Base-by-base conservation (phyloP, 345 rosid genomes). In the Microthlaspi erraticum region DNA sequence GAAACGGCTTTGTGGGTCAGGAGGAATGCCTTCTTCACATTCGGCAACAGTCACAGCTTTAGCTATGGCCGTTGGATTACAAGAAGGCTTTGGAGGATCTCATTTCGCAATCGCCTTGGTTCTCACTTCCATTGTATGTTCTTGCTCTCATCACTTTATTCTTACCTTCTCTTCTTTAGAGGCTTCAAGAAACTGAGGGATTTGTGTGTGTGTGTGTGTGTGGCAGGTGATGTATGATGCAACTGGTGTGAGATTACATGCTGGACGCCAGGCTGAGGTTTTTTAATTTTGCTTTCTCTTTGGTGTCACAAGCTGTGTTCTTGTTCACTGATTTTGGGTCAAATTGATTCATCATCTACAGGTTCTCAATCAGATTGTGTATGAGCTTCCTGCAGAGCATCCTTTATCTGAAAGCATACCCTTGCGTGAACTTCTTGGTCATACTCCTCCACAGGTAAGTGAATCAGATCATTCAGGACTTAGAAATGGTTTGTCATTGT, bases 1-100 rank as follows among this genome's bases (percentile, higher is more conserved):
- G 71, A 86, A 83, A 88, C 83, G 74, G 55, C 92, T 93, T 16
- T 34, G 88, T 23, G 93, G 93, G 53, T 93, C 98, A 8, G 97
- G 97, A 60, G 98, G 98, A 26, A 91, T 93, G 98, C 96, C 98
- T 6, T 93, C 97, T 11, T 84, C 98, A 36, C 98, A 91, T 84
- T 91, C 98, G 48, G 81, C 97, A 29, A 93, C 92, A 0, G 93
- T 90, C 53, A 67, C 89, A 44, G 88, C 93, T 45, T 81, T 93
- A 13, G 88, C 98, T 54, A 33, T 78, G 38, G 87, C 96, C 32
- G 41, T 85, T 50, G 97, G 93, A 17, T 80, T 87, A 60, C 93
- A 85, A 78, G 84, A 87, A 68, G 92, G 98, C 65, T 79, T 87
- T 63, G 89, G 88, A 23, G 89, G 90, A 54, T 68, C 93, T 2